Evolutionary conservation across 345 rosid species (phyloP).

Genomic region (Rhodomyrtus tomentosa): DNA sequence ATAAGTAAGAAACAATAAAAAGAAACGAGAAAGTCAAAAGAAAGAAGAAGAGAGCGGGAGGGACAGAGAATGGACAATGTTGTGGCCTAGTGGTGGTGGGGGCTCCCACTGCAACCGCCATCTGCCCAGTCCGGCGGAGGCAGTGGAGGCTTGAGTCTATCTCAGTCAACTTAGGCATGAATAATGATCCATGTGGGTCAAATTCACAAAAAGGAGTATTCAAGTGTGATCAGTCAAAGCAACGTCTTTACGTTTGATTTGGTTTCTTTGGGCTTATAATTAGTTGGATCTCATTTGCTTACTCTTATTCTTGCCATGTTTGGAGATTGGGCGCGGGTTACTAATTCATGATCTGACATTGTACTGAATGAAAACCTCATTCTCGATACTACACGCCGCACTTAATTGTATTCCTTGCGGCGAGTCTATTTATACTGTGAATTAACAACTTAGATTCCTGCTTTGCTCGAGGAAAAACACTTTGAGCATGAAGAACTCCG

Average conservation of each 20-base stretch:
- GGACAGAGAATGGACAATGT: not conserved
- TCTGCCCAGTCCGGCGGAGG: too few species aligned
- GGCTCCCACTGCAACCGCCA: too few species aligned
- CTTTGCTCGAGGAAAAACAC: not conserved
- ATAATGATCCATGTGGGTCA: not conserved
- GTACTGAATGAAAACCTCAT: too few species aligned
- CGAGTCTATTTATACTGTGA: not conserved
- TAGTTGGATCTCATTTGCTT: not conserved
- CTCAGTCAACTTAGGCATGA: not conserved
- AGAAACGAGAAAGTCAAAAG: not conserved
- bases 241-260: not conserved
- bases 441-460: not conserved
- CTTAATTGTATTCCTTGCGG: not conserved
- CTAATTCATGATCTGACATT: too few species aligned
- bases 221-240: not conserved
- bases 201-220: not conserved
- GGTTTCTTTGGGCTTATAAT: not conserved
- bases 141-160: not conserved
- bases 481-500: not conserved
- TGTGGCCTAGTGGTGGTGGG: not conserved
- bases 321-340: too few species aligned
- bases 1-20: not conserved
- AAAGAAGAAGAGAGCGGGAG: not conserved
- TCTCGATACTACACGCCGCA: too few species aligned
- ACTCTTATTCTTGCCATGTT: not conserved